Evolutionary conservation across 2,329 filamentous ascomycete genomes (phyloP).

Genomic region (Penicillium sp.): DNA sequence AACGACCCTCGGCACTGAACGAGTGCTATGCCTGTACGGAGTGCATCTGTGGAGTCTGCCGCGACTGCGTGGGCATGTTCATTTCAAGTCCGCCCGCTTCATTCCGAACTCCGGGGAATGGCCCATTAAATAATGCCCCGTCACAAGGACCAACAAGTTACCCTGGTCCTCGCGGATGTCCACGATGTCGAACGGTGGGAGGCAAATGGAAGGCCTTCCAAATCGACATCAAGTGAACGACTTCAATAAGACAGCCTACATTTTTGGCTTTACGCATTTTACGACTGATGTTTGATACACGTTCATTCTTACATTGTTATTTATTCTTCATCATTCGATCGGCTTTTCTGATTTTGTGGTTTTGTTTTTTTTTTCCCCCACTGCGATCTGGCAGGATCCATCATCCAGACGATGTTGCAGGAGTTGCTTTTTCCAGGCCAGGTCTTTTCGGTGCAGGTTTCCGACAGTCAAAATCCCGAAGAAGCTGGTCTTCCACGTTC

Average conservation of each 20-base stretch:
- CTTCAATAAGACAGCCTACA: conserved; percentile 7
- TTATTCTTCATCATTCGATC: neutral
- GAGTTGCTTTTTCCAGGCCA: conserved; percentile 17
- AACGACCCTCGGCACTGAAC: conserved; percentile 71
- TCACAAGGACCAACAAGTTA: conserved; percentile 38
- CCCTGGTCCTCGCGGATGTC: conserved; percentile 45
- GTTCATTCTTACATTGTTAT: conserved; percentile 17
- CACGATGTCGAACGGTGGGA: conserved; percentile 47
- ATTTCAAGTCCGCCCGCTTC: conserved; percentile 44
- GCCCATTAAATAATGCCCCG: conserved; percentile 17
- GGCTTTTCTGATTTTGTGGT: neutral
- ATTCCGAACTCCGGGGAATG: conserved; percentile 37
- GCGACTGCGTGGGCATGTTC: conserved; percentile 68
- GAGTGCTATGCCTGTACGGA: conserved; percentile 94
- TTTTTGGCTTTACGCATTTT: conserved; percentile 30
- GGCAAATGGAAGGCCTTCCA: conserved; percentile 52
- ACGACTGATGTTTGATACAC: conserved; percentile 31
- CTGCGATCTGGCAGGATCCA: conserved; percentile 9
- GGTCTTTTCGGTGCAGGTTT: conserved; percentile 19
- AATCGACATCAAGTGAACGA: conserved; percentile 46
- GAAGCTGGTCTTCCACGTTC: conserved; percentile 30
- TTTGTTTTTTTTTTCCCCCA: neutral
- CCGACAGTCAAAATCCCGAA: conserved; percentile 21
- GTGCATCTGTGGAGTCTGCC: conserved; percentile 91
- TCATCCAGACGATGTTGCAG: conserved; percentile 6